phyloP scores from a whole-genome alignment of 2,329 filamentous ascomycete species.

The Polychaeton citri region DNA sequence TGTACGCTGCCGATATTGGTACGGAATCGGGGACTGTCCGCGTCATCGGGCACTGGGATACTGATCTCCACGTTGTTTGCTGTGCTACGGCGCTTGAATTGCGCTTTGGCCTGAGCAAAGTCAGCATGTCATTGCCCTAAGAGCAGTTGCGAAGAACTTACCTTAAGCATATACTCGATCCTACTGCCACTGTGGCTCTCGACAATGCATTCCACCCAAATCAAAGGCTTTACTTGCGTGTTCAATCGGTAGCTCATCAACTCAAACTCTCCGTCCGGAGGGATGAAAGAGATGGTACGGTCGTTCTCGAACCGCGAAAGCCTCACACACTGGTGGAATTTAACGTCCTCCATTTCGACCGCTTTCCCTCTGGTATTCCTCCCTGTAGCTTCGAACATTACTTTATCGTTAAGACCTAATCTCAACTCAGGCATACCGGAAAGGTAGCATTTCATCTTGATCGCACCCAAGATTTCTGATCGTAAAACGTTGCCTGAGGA shows the following conservation, averaged over 20 bases:
- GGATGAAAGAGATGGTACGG: conserved; percentile 96
- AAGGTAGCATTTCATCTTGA: conserved; percentile 99
- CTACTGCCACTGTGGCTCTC: conserved; percentile 89
- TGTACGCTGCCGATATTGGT: conserved; percentile 96
- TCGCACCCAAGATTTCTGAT: conserved; percentile 88
- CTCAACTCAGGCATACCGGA: conserved; percentile 96
- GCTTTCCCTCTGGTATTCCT: conserved; percentile 88
- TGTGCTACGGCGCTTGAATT: conserved; percentile 95
- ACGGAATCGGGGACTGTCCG: conserved; percentile 87
- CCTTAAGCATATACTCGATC: conserved; percentile 98
- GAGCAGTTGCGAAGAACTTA: conserved; percentile 14
- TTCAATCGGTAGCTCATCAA: conserved; percentile 98
- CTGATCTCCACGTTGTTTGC: conserved; percentile 98
- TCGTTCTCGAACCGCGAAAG: conserved; percentile 96
- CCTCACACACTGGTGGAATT: conserved; percentile 96
- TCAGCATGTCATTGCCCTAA: not conserved
- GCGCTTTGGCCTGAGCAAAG: conserved; percentile 58
- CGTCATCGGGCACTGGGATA: conserved; percentile 93
- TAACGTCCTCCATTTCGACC: conserved; percentile 99
- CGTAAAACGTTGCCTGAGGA: conserved; percentile 89
- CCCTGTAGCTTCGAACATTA: conserved; percentile 98
- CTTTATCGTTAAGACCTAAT: conserved; percentile 93
- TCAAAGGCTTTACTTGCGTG: conserved; percentile 94
- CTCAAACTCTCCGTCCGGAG: conserved; percentile 96
- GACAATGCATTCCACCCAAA: conserved; percentile 97